Evolutionary conservation across 106 monocot species (phyloP).

Genomic region (Ottelia alismoides): DNA sequence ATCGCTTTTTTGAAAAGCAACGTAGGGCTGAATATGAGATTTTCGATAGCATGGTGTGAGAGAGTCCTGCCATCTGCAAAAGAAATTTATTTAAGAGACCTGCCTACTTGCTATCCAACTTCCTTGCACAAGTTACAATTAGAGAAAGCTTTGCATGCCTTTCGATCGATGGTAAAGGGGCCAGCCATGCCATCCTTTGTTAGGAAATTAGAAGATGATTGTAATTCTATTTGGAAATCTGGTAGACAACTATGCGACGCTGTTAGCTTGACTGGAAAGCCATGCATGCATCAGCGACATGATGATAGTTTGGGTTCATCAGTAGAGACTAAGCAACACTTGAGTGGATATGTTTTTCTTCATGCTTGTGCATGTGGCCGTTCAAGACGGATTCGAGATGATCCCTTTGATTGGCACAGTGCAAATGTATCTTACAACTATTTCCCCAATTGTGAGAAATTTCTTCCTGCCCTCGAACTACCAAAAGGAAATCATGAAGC

Average conservation of each 20-base stretch:
- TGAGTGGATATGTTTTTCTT: constrained; percentile 81
- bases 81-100: constrained; percentile 72
- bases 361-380: constrained; percentile 98
- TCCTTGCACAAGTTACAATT: constrained; percentile 48
- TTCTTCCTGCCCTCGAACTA: constrained; percentile 45
- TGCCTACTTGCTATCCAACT: constrained; percentile 85
- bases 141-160: constrained; percentile 63
- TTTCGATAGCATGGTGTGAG: constrained; percentile 84
- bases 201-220: constrained; percentile 77
- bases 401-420: constrained; percentile 81
- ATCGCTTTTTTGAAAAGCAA: constrained; percentile 52
- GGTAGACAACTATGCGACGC: constrained; percentile 95
- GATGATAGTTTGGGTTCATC: constrained; percentile 3
- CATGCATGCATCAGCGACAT: constrained; percentile 74
- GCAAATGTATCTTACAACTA: constrained; percentile 56
- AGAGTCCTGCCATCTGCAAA: constrained; percentile 67
- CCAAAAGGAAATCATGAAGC: constrained; percentile 29
- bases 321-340: constrained; percentile 37
- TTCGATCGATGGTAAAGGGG: constrained; percentile 71
- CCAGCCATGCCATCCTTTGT: constrained; percentile 49
- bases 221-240: constrained; percentile 67
- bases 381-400: constrained; percentile 56
- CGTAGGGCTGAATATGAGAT: constrained; percentile 51
- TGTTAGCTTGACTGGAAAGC: constrained; percentile 75
- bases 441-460: constrained; percentile 55